A percentile compares a stretch with the other conserved stretches of the same genome.
Evolutionary conservation across 2,329 filamentous ascomycete genomes (phyloP).

Genomic region (Elsinoe arachidis): DNA sequence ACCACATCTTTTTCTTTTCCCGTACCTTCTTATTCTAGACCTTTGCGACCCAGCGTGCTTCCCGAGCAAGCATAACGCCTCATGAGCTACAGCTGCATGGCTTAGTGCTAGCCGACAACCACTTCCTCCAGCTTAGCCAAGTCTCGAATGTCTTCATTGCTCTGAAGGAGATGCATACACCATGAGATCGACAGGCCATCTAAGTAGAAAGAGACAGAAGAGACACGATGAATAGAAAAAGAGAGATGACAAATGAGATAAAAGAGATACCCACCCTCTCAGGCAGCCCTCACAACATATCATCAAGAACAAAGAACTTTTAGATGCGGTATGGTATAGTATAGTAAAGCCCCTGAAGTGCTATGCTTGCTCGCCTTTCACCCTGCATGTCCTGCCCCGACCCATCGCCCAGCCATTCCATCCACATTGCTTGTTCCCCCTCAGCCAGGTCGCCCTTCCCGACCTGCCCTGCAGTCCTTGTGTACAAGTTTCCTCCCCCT

Average conservation of each 20-base stretch:
- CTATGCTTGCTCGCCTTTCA: not conserved
- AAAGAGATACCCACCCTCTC: constrained; percentile 1
- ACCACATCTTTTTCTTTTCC: too few relatives aligned
- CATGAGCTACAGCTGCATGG: too few relatives aligned
- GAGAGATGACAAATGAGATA: not conserved
- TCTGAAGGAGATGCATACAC: too few relatives aligned
- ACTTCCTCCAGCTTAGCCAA: too few relatives aligned
- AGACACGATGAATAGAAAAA: too few relatives aligned
- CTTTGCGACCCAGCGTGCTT: too few relatives aligned
- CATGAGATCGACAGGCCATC: too few relatives aligned
- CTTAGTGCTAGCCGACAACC: too few relatives aligned
- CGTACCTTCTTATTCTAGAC: too few relatives aligned
- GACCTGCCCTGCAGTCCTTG: not conserved
- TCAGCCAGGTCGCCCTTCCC: not conserved
- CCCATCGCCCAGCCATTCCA: not conserved
- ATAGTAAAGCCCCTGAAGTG: not conserved
- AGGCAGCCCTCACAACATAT: constrained; percentile 1
- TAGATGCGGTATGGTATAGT: constrained; percentile 10
- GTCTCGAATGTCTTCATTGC: too few relatives aligned
- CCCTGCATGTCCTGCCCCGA: not conserved
- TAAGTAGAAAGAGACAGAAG: too few relatives aligned
- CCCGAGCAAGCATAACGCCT: too few relatives aligned
- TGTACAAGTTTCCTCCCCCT: not conserved
- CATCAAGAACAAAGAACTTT: not conserved
- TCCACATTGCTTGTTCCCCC: not conserved